Base-by-base conservation (phyloP, 257 asterid genomes). In the Mentha longifolia region DNA sequence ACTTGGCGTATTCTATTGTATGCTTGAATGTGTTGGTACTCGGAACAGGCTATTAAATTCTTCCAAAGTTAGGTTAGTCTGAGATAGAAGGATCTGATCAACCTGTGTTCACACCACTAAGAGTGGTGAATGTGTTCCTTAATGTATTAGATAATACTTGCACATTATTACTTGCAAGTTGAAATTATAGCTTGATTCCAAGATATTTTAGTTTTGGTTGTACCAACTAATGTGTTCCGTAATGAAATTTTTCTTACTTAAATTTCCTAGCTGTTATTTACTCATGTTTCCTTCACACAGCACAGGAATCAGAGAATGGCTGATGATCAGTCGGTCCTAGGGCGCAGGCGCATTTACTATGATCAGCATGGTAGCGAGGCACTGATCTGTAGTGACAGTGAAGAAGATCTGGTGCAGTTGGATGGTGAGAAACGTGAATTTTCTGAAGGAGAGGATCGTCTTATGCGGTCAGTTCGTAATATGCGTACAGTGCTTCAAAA, bases 271-370 rank as follows among this genome's bases (percentile, higher is more conserved):
- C 77, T 75, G 79, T 77, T 77, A 74, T 79, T 80, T 65, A 75
- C 81, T 84, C 76, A 78, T 62, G 61, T 77, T 61, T 80, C 68
- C 74, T 87, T 84, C 72, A 76, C 86, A 74, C 83, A 77, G 82
- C 82, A 78, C 97, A 89, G 97, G 82, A 95, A 92, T 79, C 98
- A 87, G 87, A 85, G 97, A 87, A 95, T 89, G 98, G 87, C 96
- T 66, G 98, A 89, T 79, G 99, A 95, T 76, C 98, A 95, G 72
- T 89, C 99, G 31, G 97, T 92, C 39, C 81, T 86, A 50, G 98
- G 98, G 76, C 89, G 93, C 65, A 87, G 97, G 72, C 91, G 92
- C 41, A 95, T 95, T 70, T 95, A 95, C 81, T 95, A 94, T 77
- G 97, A 92, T 79, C 85, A 83, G 64, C 88, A 87, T 71, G 94